Evolutionary conservation across 371 early-diverging fungal genomes (phyloP).

Genomic region (Polyrhizophydium stewartii): DNA sequence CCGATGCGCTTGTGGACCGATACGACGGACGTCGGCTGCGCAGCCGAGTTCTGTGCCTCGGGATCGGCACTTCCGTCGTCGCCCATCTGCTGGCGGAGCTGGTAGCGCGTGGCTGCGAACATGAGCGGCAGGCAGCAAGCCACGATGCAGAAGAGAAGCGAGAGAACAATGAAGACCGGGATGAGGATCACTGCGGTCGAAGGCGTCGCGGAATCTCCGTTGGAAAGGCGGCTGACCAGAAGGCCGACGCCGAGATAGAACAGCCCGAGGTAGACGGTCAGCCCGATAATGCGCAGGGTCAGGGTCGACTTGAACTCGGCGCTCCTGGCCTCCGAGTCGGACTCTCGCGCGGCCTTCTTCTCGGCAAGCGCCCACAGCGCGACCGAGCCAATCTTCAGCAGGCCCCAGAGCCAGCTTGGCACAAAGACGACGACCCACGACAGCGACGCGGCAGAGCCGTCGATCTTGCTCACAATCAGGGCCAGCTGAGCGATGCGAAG

Average conservation of each 20-base stretch:
- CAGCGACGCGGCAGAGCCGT: slow-evolving; percentile 33
- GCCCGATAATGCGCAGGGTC: slow-evolving; percentile 42
- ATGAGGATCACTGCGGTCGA: slow-evolving; percentile 62
- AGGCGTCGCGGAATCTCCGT: slow-evolving; percentile 42
- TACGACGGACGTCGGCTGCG: no score
- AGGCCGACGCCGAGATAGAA: slow-evolving; percentile 70
- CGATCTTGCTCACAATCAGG: slow-evolving; percentile 59
- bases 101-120: background rate
- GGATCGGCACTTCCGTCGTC: background rate
- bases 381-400: slow-evolving; percentile 46
- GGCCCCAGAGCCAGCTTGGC: slow-evolving; percentile 66
- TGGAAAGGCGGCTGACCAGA: slow-evolving; percentile 52
- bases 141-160: slow-evolving; percentile 59
- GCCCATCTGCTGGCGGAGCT: background rate
- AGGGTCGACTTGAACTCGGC: slow-evolving; percentile 43
- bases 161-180: slow-evolving; percentile 73
- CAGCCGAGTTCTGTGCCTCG: no score
- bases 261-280: slow-evolving; percentile 51
- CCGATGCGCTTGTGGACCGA: no score
- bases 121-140: slow-evolving; percentile 74
- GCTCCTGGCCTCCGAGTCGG: slow-evolving; percentile 30
- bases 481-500: slow-evolving; percentile 54
- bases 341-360: background rate
- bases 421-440: slow-evolving; percentile 72
- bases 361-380: slow-evolving; percentile 12